Evolutionary conservation across 208 protist genomes (phyloP), one percentile per base, ranked within the genome.

Genomic region (Acanthamoeba rhysodes): DNA sequence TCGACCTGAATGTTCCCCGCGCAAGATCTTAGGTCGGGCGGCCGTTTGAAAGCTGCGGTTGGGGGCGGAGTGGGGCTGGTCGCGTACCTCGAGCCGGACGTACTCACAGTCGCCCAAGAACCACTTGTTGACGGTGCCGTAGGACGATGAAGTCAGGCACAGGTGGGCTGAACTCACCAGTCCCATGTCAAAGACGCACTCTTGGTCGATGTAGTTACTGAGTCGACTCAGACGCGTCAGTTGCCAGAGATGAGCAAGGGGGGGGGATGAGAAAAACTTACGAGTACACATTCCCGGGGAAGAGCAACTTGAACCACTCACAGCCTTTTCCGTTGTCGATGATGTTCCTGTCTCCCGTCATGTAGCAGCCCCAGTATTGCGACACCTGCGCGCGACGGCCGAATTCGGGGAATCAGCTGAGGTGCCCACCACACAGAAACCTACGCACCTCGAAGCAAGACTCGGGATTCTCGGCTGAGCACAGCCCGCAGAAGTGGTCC

Each of bases 71-170:
- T 20, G 53, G 18, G 53, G 2, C 53, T 1, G 22, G 53, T 59
- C 53, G 2, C 27, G 48, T n/a, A 88, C 80, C 80, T 88, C 80
- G 4, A n/a, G 8, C 10, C 50, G 45, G 24, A 88, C 20, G 50
- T 64, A 64, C 80, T 88, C 80, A n/a, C 80, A 88, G 45, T 88
- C 50, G 12, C 80, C 80, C n/a, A 88, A 24, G 29, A 48, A 88
- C 50, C 20, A 82, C 37, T 34, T 18, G 20, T 24, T 29, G 34
- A 27, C 20, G 37, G 22, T 8, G 37, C 22, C n/a, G 20, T 22
- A 64, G 9, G 24, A 20, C 20, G 45, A 34, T n/a, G 34, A 66
- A 22, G 27, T 45, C 20, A 87, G 45, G 10, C 80, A 88, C 7
- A 10, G 4, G 8, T 16, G 10, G 3, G 50, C 16, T 20, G 45